These are phyloP conservation scores for Populus hybrid DNA, from an alignment of 441 rosid species.

Conservation along the genomic window DNA sequence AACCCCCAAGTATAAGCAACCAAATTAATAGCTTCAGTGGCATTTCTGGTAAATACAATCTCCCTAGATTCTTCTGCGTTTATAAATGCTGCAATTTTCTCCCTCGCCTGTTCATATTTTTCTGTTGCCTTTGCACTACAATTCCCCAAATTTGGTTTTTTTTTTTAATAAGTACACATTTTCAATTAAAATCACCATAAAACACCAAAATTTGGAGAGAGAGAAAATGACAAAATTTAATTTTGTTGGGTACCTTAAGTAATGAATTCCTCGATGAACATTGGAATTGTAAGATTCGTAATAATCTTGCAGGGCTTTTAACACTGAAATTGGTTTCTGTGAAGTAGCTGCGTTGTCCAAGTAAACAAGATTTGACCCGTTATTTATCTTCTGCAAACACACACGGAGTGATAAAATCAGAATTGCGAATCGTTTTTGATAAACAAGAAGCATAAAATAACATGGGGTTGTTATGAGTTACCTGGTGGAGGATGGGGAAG, in stretches of 20 bases:
- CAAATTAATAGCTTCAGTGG: constrained; percentile 94
- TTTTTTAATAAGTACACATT: not conserved
- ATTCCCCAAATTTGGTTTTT: not conserved
- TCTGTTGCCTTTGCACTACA: constrained; percentile 89
- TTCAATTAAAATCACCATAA: not conserved
- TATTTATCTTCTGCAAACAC: constrained; percentile 52
- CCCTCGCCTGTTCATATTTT: constrained; percentile 85
- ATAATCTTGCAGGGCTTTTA: constrained; percentile 68
- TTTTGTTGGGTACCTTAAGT: constrained; percentile 48
- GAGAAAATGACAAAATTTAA: not conserved
- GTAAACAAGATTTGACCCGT: constrained; percentile 80
- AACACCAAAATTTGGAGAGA: not conserved
- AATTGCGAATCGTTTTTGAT: not conserved
- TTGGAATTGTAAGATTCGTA: constrained; percentile 78
- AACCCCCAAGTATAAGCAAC: constrained; percentile 90
- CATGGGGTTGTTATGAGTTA: constrained; percentile 10
- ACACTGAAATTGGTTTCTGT: constrained; percentile 71
- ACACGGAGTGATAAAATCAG: not conserved
- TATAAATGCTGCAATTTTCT: constrained; percentile 79
- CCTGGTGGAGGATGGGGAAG: constrained; percentile 90
- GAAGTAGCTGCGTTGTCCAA: constrained; percentile 94
- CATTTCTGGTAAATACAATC: constrained; percentile 87
- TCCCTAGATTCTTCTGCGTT: constrained; percentile 71
- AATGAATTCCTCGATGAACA: constrained; percentile 87
- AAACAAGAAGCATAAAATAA: not conserved